Evolutionary conservation across 306 rosid species (phyloP).

Genomic region (Heteromeles arbutifolia): DNA sequence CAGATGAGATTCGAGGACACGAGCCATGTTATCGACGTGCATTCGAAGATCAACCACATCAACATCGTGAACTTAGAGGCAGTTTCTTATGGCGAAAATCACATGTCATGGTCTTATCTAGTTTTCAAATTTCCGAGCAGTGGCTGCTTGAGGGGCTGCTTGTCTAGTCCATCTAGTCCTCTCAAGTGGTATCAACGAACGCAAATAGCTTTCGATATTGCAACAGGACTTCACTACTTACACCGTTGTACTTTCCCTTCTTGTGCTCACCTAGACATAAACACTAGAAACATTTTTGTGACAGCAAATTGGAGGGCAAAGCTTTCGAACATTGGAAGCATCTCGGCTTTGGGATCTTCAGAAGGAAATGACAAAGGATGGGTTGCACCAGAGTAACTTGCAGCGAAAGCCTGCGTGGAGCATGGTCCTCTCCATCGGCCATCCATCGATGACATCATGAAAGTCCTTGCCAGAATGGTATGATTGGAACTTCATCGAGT

Average conservation of each 20-base stretch:
- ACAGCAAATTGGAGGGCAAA: constrained; percentile 48
- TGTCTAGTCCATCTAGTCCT: constrained; percentile 28
- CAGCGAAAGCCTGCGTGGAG: constrained; percentile 60
- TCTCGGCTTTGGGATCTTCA: neutral
- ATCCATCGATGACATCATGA: constrained; percentile 58
- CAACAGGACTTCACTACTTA: constrained; percentile 65
- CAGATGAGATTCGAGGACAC: constrained; percentile 48
- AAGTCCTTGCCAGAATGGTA: constrained; percentile 51
- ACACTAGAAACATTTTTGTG: constrained; percentile 44
- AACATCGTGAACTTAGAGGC: constrained; percentile 58
- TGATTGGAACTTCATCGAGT: constrained; percentile 9
- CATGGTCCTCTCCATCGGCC: constrained; percentile 61
- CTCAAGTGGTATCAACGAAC: constrained; percentile 40
- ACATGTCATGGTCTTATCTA: constrained; percentile 42
- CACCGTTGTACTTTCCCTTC: constrained; percentile 55
- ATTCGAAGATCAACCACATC: constrained; percentile 59
- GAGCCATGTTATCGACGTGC: constrained; percentile 44
- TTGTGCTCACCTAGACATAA: constrained; percentile 45
- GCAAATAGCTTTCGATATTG: constrained; percentile 62
- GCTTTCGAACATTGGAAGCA: constrained; percentile 44
- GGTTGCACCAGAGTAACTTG: constrained; percentile 33
- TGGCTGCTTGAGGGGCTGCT: constrained; percentile 51
- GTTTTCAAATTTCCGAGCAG: constrained; percentile 59
- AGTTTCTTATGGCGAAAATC: constrained; percentile 47
- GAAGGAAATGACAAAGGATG: constrained; percentile 26